Base-by-base conservation (phyloP, 2,329 filamentous ascomycete genomes). In the Curvularia lunata region DNA sequence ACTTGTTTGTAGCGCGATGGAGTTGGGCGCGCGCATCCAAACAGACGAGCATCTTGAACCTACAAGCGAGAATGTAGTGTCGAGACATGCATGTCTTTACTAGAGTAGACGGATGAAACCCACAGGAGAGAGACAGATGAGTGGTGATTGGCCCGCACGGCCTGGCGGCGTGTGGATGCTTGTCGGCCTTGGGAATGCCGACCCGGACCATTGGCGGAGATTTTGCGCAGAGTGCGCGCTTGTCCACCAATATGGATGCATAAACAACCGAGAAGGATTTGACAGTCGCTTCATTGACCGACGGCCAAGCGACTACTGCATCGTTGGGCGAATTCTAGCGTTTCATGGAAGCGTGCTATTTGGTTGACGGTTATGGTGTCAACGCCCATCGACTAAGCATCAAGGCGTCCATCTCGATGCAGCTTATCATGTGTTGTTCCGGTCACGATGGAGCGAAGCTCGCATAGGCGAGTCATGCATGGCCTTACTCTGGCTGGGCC, bases 131-230 rank as follows among this genome's bases (percentile, higher is more conserved):
- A 38, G 21, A 37, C 1, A 19, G 21, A 25, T 18, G 9, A 27
- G 7, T 34, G 16, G 23, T 32, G 21, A 48, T 55, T 49, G 49
- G 56, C 30, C 28, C 34, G 23, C 4, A 49, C 16, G 23, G 47
- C 37, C 32, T 43, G 21, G 28, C 45, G 34, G 43, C 25, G 45
- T 23, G 43, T 51, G 16, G 37, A 48, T 25, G 40, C 38, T 28
- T 61, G 46, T 47, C 40, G 30, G 48, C 38, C 27, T 56, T 46
- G 23, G 13, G 18, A 43, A 41, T 25, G 30, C 30, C 19, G 48
- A 46, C 16, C 46, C 32, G 42, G 25, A 25, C 52, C 32, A 71
- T 71, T 70, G 67, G 69, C 54, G 61, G 62, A 63, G 52, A 58
- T 64, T 62, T 59, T 56, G 48, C n/a, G n/a, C 48, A 62, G 54